Evolutionary conservation across 2,329 filamentous ascomycete genomes (phyloP), one percentile per base, ranked within the genome.

Genomic region (Colletotrichum aenigma): DNA sequence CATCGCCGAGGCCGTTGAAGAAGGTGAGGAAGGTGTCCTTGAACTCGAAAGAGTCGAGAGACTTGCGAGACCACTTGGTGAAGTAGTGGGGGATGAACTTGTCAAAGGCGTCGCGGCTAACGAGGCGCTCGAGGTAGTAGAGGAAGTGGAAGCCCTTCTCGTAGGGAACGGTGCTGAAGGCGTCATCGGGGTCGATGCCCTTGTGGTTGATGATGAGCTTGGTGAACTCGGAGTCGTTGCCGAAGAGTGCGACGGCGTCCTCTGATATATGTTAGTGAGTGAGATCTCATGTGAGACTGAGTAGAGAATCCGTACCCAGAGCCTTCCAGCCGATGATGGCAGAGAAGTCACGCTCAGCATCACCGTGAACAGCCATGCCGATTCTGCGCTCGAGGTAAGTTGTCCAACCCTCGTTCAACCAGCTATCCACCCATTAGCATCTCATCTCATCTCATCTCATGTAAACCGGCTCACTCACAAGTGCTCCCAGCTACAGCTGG

Each of bases 51-150:
- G 95, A 97, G 85, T 98, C 96, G 9, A 99, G 90, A 3, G 95
- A 98, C 84, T 96, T 96, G 81, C 91, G 91, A 73, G 94, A 93
- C 91, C 94, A 98, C 52, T 91, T 95, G 34, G 90, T 92, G 84
- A 98, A 98, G 87, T 98, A 98, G 84, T 98, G 93, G 18, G 96
- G 96, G 81, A 98, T 98, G 85, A 98, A 99, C 80, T 93, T 94
- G 88, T 98, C 95, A 87, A 97, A 99, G 83, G 94, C 94, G n/a
- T 93, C 89, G 76, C 94, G 94, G 43, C 95, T 95, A 6, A 98
- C 90, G 2, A 98, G 88, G 62, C 93, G 94, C 81, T 99, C 97
- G 16, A 99, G 92, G 80, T 96, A 93, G 84, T 96, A 98, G 61
- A 99, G 89, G 84, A 98, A 97, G 82, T 95, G 94, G 85, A 98